Evolutionary conservation across 768 basidiomycete species (phyloP).

Genomic region (Lentinus tigrinus): DNA sequence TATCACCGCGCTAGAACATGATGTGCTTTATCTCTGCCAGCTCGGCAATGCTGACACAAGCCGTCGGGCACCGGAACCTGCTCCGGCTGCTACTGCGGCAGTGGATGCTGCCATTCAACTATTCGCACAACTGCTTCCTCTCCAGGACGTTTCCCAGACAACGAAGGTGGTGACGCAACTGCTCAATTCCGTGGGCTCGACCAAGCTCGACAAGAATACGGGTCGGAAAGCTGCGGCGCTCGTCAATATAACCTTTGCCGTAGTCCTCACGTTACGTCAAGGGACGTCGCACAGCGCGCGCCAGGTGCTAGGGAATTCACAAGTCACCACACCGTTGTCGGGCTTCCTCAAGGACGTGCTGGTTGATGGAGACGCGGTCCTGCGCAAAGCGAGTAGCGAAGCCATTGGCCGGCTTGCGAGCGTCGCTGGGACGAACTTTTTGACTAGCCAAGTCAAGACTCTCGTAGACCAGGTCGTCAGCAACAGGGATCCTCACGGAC

Average conservation of each 20-base stretch:
- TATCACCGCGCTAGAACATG: constrained; percentile 83
- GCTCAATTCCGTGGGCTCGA: constrained; percentile 64
- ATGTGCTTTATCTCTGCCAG: constrained; percentile 71
- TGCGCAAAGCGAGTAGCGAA: constrained; percentile 82
- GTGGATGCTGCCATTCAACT: constrained; percentile 89
- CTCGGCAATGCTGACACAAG: constrained; percentile 36
- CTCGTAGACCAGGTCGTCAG: constrained; percentile 92
- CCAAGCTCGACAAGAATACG: constrained; percentile 82
- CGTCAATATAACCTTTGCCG: constrained; percentile 75
- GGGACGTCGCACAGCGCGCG: constrained; percentile 52
- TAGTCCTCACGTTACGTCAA: constrained; percentile 66
- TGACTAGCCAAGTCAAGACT: constrained; percentile 84
- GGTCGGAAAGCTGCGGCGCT: constrained; percentile 84
- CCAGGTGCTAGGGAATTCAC: constrained; percentile 61
- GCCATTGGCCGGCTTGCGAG: constrained; percentile 85
- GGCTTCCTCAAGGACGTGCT: constrained; percentile 84
- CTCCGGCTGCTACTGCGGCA: constrained; percentile 77
- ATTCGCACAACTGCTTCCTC: constrained; percentile 74
- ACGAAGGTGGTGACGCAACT: constrained; percentile 56
- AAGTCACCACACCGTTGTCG: constrained; percentile 60
- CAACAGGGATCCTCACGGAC: constrained; percentile 88
- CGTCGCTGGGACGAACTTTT: constrained; percentile 78
- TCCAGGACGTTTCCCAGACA: constrained; percentile 67
- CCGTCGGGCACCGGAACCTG: constrained; percentile 57
- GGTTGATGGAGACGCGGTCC: constrained; percentile 72